These are phyloP conservation scores for Starmerella tilneyi DNA, from an alignment of 805 yeast genomes.

Conservation along the genomic window DNA sequence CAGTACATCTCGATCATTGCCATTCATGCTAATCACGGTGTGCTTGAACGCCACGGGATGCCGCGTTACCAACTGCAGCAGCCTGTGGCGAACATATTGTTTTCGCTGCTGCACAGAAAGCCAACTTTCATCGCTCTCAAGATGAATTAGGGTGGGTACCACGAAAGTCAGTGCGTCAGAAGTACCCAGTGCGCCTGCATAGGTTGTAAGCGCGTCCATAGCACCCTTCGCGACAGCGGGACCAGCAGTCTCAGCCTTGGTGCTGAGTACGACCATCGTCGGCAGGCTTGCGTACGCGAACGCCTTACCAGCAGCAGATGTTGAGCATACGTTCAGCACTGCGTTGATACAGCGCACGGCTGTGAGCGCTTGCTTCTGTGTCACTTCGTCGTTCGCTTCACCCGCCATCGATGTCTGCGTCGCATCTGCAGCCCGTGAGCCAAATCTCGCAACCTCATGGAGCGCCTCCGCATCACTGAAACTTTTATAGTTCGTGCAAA, in stretches of 20 bases:
- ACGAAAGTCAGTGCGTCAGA: conserved; percentile 11
- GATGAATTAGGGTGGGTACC: conserved; percentile 15
- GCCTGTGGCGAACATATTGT: conserved; percentile 16
- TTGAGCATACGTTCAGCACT: conserved; percentile 33
- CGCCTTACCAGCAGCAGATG: conserved; percentile 12
- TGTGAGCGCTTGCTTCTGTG: conserved; percentile 28
- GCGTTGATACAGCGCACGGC: conserved; percentile 55
- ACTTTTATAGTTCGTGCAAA: conserved; percentile 17
- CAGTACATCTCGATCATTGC: conserved; percentile 16
- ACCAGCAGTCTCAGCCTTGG: neutral
- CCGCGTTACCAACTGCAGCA: conserved; percentile 28
- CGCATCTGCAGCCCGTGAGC: conserved; percentile 25
- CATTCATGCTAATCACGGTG: conserved; percentile 40
- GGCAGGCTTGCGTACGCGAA: conserved; percentile 21
- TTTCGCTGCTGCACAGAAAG: neutral
- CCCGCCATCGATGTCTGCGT: neutral
- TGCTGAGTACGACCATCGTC: conserved; percentile 4
- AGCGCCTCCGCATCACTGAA: conserved; percentile 11
- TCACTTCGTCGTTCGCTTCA: neutral
- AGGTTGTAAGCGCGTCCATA: conserved; percentile 15
- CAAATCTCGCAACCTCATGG: conserved; percentile 10
- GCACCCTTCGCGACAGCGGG: conserved; percentile 7
- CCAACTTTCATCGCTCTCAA: neutral
- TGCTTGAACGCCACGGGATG: conserved; percentile 30
- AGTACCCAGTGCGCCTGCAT: conserved; percentile 16